Conservation (phyloP, 306 rosid species). For the apple (Malus domestica) region ASM211411v1 NC_041798.1:28905001-28905500, state of each 20-base stretch:
- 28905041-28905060: constrained; percentile 33
- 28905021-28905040: constrained; percentile 44
- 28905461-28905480: neutral
- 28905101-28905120: constrained; percentile 84
- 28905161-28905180: constrained; percentile 93
- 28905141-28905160: constrained; percentile 99
- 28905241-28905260: constrained; percentile 73
- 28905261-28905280: constrained; percentile 92
- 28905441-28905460: neutral
- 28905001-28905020: constrained; percentile 76
- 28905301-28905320: constrained; percentile 6
- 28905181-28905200: constrained; percentile 76
- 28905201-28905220: constrained; percentile 67
- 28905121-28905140: constrained; percentile 85
- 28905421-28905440: neutral
- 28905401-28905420: neutral
- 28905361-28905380: neutral
- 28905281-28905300: constrained; percentile 20
- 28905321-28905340: constrained; percentile 25
- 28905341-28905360: constrained; percentile 15
- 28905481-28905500: neutral
- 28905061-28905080: constrained; percentile 61
- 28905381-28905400: constrained; percentile 12
- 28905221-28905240: constrained; percentile 56
- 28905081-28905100: constrained; percentile 47